Evolutionary conservation across 345 rosid species (phyloP), one percentile per base, ranked within the genome.

Genomic region (Populus euphratica): DNA sequence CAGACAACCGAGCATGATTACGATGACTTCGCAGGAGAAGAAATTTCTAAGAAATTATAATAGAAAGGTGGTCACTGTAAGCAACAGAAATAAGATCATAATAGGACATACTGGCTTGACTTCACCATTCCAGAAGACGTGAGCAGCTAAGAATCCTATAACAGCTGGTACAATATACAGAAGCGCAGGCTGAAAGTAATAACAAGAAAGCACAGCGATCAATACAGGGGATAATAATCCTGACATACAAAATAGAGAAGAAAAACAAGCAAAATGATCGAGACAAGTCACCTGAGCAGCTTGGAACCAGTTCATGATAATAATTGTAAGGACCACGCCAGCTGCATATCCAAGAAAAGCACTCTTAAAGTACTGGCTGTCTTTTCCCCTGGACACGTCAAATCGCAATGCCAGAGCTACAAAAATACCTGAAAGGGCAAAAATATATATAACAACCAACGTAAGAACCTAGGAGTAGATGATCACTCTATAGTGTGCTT

Each of bases 251-350:
- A 5, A 23, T 41, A 17, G 29, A 21, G 27, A 41, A 11, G 52
- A 25, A 23, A 20, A 54, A 61, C 21, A 50, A 54, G 49, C 41
- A 41, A 12, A 16, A 29, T 2, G 14, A 54, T 43, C 18, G 27
- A 72, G 63, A 7, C 31, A n/a, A 74, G 74, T 80, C 65, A 90
- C 99, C 97, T 96, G 99, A 23, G 99, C 98, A 64, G 99, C 98
- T 86, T 96, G 98, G 80, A 96, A 94, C 99, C 98, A 96, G 90
- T 96, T 96, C 99, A 96, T 96, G 78, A 94, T 98, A 66, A 90
- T 61, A 70, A 94, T 96, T 20, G 99, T 96, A 62, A 92, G 95
- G 70, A 96, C 81, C 65, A 96, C 62, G 36, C 99, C 99, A 73
- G 79, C 86, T 5, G 83, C 43, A 74, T 96, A 96, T 67, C 99